Evolutionary conservation across 2,329 filamentous ascomycete genomes (phyloP).

Genomic region (Aspergillus puulaauensis): DNA sequence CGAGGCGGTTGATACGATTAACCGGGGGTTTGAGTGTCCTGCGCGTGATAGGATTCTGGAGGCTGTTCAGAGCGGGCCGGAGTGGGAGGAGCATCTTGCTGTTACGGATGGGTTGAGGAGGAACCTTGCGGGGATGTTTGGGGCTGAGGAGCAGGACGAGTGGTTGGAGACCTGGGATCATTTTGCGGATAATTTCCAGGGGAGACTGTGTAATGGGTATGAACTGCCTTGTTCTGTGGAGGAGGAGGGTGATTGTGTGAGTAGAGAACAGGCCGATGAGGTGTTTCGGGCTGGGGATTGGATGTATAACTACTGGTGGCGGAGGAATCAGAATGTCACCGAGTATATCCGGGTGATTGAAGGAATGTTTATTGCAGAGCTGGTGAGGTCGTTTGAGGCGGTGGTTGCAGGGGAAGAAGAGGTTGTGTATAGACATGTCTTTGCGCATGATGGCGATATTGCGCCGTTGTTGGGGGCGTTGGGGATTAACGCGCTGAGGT

Average conservation of each 20-base stretch:
- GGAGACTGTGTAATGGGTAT: slow-evolving; percentile 42
- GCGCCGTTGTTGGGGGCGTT: slow-evolving; percentile 36
- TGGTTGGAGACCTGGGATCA: slow-evolving; percentile 41
- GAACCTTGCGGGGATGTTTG: slow-evolving; percentile 32
- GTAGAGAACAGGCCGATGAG: slow-evolving; percentile 30
- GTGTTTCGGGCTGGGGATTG: slow-evolving; percentile 43
- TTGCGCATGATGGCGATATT: slow-evolving; percentile 41
- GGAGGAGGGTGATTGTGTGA: slow-evolving; percentile 33
- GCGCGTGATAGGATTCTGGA: slow-evolving; percentile 24
- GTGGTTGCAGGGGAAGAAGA: slow-evolving; percentile 19
- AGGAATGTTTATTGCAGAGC: slow-evolving; percentile 40
- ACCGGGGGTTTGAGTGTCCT: slow-evolving; percentile 36
- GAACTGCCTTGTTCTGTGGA: slow-evolving; percentile 31
- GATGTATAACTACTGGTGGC: slow-evolving; percentile 45
- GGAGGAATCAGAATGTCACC: slow-evolving; percentile 32
- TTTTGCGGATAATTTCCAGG: slow-evolving; percentile 44
- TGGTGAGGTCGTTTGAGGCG: slow-evolving; percentile 31
- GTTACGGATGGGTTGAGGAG: slow-evolving; percentile 32
- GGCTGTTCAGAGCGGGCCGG: slow-evolving; percentile 26
- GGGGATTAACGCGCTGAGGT: slow-evolving; percentile 37
- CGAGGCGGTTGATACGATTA: slow-evolving; percentile 35
- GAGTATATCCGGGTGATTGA: slow-evolving; percentile 39
- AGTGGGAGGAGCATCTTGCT: slow-evolving; percentile 37
- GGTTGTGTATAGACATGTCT: slow-evolving; percentile 35
- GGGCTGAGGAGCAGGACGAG: slow-evolving; percentile 22